phyloP scores from a whole-genome alignment of 2,329 filamentous ascomycete species.

The Talaromyces sp. region DNA sequence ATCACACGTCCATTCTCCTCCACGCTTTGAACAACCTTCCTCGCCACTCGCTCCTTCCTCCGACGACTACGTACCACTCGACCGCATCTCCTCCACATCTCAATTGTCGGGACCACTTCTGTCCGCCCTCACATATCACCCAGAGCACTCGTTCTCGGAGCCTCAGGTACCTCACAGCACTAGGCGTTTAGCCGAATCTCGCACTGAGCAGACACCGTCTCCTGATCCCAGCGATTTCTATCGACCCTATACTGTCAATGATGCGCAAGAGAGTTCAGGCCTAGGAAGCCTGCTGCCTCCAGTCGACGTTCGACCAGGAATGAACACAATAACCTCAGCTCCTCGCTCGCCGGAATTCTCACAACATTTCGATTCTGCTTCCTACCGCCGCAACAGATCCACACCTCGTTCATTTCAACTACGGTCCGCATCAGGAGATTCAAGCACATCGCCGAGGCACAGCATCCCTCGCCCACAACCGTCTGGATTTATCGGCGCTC shows the following conservation, averaged over 20 bases:
- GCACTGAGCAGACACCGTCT: conserved; percentile 26
- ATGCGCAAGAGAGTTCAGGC: conserved; percentile 27
- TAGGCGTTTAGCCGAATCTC: conserved; percentile 17
- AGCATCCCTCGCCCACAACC: conserved; percentile 21
- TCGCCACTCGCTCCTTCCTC: conserved; percentile 26
- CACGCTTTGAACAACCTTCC: conserved; percentile 20
- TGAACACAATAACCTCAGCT: conserved; percentile 22
- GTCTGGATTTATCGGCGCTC: conserved; percentile 20
- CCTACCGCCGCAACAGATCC: conserved; percentile 20
- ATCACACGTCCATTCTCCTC: conserved; percentile 8
- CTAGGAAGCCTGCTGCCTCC: conserved; percentile 20
- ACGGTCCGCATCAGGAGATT: conserved; percentile 34
- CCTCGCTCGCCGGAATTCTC: conserved; percentile 12
- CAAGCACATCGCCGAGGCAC: conserved; percentile 21
- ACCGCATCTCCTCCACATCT: conserved; percentile 28
- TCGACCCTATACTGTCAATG: conserved; percentile 40
- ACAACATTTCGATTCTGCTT: conserved; percentile 26
- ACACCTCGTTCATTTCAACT: conserved; percentile 24
- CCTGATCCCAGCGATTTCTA: conserved; percentile 53
- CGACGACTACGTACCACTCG: conserved; percentile 24
- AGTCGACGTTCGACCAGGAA: conserved; percentile 22
- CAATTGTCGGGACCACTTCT: conserved; percentile 23
- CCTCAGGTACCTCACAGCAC: neutral
- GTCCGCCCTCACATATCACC: conserved; percentile 28
- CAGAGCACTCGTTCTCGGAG: conserved; percentile 9